Evolutionary conservation across 78 protist genomes (phyloP).

Genomic region (Thecamonas trahens): DNA sequence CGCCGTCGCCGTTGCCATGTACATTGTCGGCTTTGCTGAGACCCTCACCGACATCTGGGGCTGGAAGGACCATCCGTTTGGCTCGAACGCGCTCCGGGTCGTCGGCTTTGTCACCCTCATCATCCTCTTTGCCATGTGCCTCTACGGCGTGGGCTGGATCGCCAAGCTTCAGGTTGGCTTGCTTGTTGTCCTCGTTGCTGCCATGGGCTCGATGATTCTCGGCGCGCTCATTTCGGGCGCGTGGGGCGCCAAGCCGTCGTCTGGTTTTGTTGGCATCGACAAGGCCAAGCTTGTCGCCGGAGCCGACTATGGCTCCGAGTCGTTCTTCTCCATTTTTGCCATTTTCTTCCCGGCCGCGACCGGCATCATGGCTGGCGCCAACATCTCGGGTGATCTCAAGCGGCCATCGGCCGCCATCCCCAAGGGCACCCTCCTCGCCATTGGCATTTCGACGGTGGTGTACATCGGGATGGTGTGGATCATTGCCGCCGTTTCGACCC

Average conservation of each 20-base stretch:
- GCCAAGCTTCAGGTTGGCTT: not conserved
- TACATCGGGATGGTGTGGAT: not conserved
- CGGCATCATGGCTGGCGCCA: constrained; percentile 72
- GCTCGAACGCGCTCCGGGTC: not conserved
- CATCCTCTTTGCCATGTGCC: not conserved
- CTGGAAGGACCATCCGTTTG: not conserved
- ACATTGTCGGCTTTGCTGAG: constrained; percentile 47
- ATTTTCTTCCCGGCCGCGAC: constrained; percentile 56
- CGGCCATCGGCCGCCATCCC: constrained; percentile 55
- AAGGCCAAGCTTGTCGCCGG: not conserved
- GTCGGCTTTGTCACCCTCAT: not conserved
- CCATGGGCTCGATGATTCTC: not conserved
- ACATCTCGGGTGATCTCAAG: constrained; percentile 58
- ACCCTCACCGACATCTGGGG: not conserved
- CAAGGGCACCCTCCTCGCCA: constrained; percentile 43
- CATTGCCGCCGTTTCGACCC: not conserved
- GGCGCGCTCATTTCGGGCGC: not conserved
- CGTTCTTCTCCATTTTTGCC: constrained; percentile 20
- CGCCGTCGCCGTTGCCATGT: constrained; percentile 40
- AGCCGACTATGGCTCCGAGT: not conserved
- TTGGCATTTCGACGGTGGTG: constrained; percentile 5
- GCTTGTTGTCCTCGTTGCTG: not conserved
- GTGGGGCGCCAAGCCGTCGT: not conserved
- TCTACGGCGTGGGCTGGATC: not conserved
- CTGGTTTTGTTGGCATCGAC: not conserved